Base-by-base conservation (phyloP, 1,284 basidiomycete genomes). In the Austropuccinia psidii region DNA sequence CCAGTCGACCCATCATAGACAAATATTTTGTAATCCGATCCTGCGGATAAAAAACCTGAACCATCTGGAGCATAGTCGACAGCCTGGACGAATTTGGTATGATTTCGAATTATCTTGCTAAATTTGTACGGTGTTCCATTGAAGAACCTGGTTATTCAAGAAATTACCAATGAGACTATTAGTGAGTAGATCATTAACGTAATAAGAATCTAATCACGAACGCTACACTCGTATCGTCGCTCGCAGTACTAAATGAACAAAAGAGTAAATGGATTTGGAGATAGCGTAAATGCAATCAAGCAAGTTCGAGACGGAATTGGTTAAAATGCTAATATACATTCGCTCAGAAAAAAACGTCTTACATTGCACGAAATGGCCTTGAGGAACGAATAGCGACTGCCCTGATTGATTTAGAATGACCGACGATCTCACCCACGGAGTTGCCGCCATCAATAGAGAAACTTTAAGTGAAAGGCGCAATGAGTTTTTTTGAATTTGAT, bases 71-170 rank as follows among this genome's bases (percentile, higher is more conserved):
- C 85, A 79, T 88, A 97, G 70, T 87, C 86, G 27, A 98, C 87
- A 75, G 97, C 91, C 80, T 97, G 93, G 4, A 98, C 91, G 80
- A 97, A 98, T 79, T 90, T 91, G 2, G 89, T 89, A 81, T 98
- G 96, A 0, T 89, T 90, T 79, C 87, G 88, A 81, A 94, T 89
- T n/a, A 87, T 87, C 89, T 75, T 66, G 29, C 75, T 87, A 77
- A 88, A 94, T 81, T 94, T 95, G 85, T 88, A 96, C 0, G 93
- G 93, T 0, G 87, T 87, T 15, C 90, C 92, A 85, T 79, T 77
- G 62, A 80, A 15, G 37, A 73, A 52, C 13, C 70, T 73, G 31
- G 41, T 39, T 11, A 47, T 4, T 35, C 29, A 49, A 33, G 43
- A n/a, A n/a, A n/a, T n/a, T n/a, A n/a, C n/a, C n/a, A n/a, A n/a